A percentile compares a stretch with the other conserved stretches of the same genome.
Evolutionary conservation across 2,329 filamentous ascomycete species (phyloP).

Genomic region (Septoria petroselini): DNA sequence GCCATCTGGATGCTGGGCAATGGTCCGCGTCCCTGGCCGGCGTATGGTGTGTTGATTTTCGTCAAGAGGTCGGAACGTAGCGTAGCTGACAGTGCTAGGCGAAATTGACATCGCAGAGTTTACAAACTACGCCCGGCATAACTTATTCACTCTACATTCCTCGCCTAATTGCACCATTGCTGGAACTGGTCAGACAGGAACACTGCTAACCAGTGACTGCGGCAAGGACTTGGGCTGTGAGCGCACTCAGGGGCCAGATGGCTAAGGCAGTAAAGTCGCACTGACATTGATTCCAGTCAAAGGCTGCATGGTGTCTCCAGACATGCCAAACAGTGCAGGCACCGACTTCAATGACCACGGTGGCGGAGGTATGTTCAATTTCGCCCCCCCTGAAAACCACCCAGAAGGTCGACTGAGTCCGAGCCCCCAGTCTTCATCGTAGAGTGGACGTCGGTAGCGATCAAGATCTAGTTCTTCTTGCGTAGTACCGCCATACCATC

Average conservation of each 20-base stretch:
- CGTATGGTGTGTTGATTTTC: slow-evolving; percentile 23
- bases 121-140: slow-evolving; percentile 35
- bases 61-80: slow-evolving; percentile 30
- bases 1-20: slow-evolving; percentile 59
- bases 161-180: slow-evolving; percentile 34
- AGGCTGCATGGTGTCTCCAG: slow-evolving; percentile 49
- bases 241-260: slow-evolving; percentile 37
- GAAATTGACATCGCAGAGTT: slow-evolving; percentile 44
- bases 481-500: slow-evolving; percentile 47
- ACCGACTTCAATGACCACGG: slow-evolving; percentile 47
- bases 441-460: slow-evolving; percentile 33
- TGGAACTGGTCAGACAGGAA: slow-evolving; percentile 43
- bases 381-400: too few relatives aligned
- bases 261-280: background rate
- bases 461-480: slow-evolving; percentile 41
- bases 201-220: slow-evolving; percentile 50
- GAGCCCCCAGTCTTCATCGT: slow-evolving; percentile 34
- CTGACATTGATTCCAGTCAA: slow-evolving; percentile 10
- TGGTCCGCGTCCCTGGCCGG: slow-evolving; percentile 45
- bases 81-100: slow-evolving; percentile 15
- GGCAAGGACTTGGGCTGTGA: slow-evolving; percentile 53
- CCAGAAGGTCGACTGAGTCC: too few relatives aligned
- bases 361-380: slow-evolving; percentile 33
- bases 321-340: slow-evolving; percentile 40
- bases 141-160: slow-evolving; percentile 40